These are phyloP conservation scores for Talaromyces ruber DNA, from an alignment of 495 filamentous ascomycete genomes.

Conservation along the genomic window DNA sequence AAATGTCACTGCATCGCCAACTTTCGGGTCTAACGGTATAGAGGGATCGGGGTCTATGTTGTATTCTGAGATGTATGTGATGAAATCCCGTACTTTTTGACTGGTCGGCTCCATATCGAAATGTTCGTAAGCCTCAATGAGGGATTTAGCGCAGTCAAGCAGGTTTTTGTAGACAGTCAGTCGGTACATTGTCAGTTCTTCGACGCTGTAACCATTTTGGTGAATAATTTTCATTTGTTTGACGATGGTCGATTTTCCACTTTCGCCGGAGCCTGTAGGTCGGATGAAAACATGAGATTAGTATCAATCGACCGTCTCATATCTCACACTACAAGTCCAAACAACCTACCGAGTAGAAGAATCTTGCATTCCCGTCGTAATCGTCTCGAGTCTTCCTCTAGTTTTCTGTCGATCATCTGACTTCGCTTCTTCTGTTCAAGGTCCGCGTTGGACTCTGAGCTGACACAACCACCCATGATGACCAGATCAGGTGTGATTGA, in stretches of 20 bases:
- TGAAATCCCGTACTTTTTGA: conserved; percentile 62
- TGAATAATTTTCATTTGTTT: conserved; percentile 99
- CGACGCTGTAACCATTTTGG: conserved; percentile 87
- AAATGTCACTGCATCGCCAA: conserved; percentile 73
- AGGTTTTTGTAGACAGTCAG: conserved; percentile 97
- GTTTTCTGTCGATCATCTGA: conserved; percentile 81
- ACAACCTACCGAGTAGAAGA: conserved; percentile 70
- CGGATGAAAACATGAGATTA: background rate
- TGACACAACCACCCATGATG: conserved; percentile 88
- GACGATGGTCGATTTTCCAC: conserved; percentile 97
- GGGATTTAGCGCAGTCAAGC: conserved; percentile 86
- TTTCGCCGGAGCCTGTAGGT: conserved; percentile 82
- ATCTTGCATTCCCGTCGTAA: conserved; percentile 98
- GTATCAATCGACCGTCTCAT: background rate
- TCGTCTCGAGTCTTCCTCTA: conserved; percentile 87
- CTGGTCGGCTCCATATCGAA: conserved; percentile 71
- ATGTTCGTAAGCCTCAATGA: conserved; percentile 81
- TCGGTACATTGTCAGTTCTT: conserved; percentile 87
- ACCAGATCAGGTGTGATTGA: background rate
- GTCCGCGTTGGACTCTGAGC: conserved; percentile 65
- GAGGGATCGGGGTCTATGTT: conserved; percentile 84
- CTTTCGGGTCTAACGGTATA: conserved; percentile 63
- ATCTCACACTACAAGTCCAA: background rate
- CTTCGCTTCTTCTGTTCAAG: conserved; percentile 89
- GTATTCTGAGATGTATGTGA: conserved; percentile 77